These are phyloP conservation scores for Cryphonectria carpinicola DNA, from an alignment of 2,329 filamentous ascomycete genomes.

Conservation along the genomic window DNA sequence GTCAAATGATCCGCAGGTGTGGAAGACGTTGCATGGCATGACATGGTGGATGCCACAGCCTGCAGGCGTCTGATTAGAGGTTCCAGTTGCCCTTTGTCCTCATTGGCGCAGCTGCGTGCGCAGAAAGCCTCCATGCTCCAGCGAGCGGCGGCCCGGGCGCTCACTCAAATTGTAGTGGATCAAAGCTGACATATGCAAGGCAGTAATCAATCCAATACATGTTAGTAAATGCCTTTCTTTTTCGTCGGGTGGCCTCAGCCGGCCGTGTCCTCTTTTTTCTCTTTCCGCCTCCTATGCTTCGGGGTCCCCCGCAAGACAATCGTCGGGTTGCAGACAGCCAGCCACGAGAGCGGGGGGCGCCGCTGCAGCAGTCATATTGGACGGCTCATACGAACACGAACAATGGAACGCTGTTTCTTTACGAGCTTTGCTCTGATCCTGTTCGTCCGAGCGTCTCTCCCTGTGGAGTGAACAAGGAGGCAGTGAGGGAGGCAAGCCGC, in stretches of 20 bases:
- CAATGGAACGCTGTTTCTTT: neutral
- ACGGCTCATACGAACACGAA: neutral
- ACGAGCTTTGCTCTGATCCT: neutral
- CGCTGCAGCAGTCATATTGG: neutral
- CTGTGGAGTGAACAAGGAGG: neutral
- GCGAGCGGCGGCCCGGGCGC: slow-evolving; percentile 15
- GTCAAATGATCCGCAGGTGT: slow-evolving; percentile 15
- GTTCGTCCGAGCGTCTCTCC: neutral
- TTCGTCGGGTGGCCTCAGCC: slow-evolving; percentile 12
- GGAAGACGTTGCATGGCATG: slow-evolving; percentile 21
- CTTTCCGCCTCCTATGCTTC: neutral
- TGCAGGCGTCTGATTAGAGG: slow-evolving; percentile 4
- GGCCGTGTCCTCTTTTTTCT: neutral
- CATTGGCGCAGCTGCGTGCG: slow-evolving; percentile 13
- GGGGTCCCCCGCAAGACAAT: slow-evolving; percentile 3
- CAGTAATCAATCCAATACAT: slow-evolving; percentile 24
- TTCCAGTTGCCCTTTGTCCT: neutral
- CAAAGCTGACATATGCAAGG: slow-evolving; percentile 24
- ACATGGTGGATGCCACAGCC: slow-evolving; percentile 2
- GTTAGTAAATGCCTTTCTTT: slow-evolving; percentile 27
- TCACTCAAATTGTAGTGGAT: slow-evolving; percentile 15
- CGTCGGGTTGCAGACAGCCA: neutral
- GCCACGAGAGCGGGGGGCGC: neutral
- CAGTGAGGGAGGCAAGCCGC: neutral
- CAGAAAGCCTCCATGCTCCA: slow-evolving; percentile 16